Conservation (phyloP, 805 yeast species). For the Ogataea ramenticola region DNA sequence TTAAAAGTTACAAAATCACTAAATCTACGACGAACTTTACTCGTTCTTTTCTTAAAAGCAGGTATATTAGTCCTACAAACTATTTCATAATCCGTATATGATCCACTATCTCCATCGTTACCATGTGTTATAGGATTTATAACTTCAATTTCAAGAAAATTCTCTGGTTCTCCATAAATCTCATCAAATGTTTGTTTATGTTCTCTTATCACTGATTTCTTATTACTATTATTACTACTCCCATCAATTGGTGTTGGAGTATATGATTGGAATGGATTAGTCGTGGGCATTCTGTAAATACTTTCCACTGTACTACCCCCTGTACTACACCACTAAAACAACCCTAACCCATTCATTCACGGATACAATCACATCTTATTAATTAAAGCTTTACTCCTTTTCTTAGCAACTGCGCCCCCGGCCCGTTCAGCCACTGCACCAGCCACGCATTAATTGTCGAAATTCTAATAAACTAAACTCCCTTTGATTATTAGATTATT, state of each 20-base stretch:
- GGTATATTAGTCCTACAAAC: conserved; percentile 89
- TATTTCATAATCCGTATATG: conserved; percentile 90
- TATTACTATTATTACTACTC: background rate
- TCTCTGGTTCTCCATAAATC: conserved; percentile 90
- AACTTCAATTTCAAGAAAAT: conserved; percentile 87
- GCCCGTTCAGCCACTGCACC: background rate
- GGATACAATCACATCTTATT: too few species aligned
- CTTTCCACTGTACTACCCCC: too few species aligned
- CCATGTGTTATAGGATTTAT: conserved; percentile 74
- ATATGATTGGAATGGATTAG: conserved; percentile 27
- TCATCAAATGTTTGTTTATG: conserved; percentile 65
- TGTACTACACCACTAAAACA: too few species aligned
- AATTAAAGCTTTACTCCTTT: too few species aligned
- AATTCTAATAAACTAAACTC: too few species aligned
- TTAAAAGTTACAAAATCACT: conserved; percentile 83
- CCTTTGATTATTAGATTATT: too few species aligned
- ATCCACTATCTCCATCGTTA: conserved; percentile 37
- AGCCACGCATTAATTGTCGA: background rate
- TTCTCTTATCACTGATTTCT: conserved; percentile 12
- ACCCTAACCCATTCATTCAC: background rate
- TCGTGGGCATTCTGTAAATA: conserved; percentile 14
- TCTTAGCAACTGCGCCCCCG: too few species aligned
- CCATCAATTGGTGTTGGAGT: conserved; percentile 8
- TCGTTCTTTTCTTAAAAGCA: conserved; percentile 57
- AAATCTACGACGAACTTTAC: conserved; percentile 77